These are phyloP conservation scores for Triticum monococcum DNA, from an alignment of 176 grass and related monocot genomes.

Conservation along the genomic window DNA sequence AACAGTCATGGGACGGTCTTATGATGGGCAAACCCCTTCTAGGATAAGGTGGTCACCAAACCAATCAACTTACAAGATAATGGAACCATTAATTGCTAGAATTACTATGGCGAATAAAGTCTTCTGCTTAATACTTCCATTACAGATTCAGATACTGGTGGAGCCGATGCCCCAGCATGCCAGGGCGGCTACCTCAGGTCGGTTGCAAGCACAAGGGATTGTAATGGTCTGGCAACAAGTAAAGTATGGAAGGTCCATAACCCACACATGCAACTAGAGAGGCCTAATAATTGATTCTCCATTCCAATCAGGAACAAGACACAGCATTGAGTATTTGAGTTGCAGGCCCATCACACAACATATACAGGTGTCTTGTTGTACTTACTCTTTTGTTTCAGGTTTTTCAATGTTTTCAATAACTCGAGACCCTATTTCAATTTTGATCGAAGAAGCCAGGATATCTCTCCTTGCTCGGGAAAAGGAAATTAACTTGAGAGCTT, in stretches of 20 bases:
- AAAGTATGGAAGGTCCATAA: not conserved
- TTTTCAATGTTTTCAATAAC: not conserved
- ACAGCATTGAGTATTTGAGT: not conserved
- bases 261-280: not conserved
- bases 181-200: not conserved
- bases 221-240: not conserved
- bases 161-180: not conserved
- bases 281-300: not conserved
- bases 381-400: not conserved
- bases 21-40: not conserved
- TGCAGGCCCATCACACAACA: not conserved
- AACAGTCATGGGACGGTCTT: not conserved
- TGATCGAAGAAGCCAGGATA: not conserved
- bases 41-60: not conserved
- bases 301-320: not conserved
- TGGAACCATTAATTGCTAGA: not conserved
- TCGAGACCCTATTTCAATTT: not conserved
- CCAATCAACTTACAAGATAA: not conserved
- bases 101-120: not conserved
- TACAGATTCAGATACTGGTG: not conserved
- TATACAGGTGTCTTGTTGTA: not conserved
- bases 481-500: not conserved
- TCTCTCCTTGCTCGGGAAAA: not conserved
- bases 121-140: not conserved
- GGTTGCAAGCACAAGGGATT: not conserved